Base-by-base conservation (phyloP, 768 basidiomycete species). In the Trametes cinnabarina region DNA sequence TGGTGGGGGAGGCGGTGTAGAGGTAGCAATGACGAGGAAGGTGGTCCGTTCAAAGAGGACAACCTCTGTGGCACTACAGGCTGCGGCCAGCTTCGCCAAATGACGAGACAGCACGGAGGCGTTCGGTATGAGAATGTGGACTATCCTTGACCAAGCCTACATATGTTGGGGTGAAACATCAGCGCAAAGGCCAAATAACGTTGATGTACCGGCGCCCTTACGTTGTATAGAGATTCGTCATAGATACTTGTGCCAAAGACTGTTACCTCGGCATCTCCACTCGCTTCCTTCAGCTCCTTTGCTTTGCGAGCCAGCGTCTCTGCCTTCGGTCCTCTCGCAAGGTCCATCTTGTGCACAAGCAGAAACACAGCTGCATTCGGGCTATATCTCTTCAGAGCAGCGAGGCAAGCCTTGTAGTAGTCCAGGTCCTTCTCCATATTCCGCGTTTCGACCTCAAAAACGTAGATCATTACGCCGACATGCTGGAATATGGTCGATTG, bases 71-170 rank as follows among this genome's bases (percentile, higher is more conserved):
- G 95, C 94, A 61, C 83, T 88, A 69, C 94, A 94, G 1, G 93
- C 86, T 46, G 85, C 80, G 14, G 94, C 90, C 58, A 98, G 90
- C 48, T 86, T 91, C 7, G 86, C 82, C 17, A 99, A 83, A 65
- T 98, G 94, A 61, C 82, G 86, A 2, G 89, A 86, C 39, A 99
- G 87, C 43, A 93, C 85, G n/a, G 85, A 76, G 34, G 92, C 92
- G 63, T 98, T 98, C 4, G 97, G 97, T 56, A 98, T 96, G 64
- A 99, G 80, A 15, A 93, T 94, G 68, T 97, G 93, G 15, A 99
- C 94, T 58, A 99, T 96, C 62, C 86, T 87, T 19, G 97, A 98
- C 97, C 97, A 98, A 19, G 97, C 97, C 96, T 98, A 54, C 10
- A 51, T n/a, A n/a, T n/a, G n/a, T n/a, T n/a, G n/a, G n/a, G n/a